Conservation (phyloP, 768 basidiomycete species). For the Suillus ampliporus region DNA sequence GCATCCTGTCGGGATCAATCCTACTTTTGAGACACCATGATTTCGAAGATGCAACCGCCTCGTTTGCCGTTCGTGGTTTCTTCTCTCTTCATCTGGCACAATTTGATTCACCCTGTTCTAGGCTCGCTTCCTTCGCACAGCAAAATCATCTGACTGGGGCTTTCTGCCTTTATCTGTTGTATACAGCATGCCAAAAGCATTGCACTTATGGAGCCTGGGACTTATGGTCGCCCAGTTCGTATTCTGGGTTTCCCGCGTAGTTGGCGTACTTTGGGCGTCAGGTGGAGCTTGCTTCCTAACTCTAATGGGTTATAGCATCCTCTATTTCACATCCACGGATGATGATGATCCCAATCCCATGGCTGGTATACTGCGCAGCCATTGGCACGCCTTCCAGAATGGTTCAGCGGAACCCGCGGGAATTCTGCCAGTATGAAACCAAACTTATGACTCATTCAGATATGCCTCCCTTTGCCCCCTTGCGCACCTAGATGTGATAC, state of each 20-base stretch:
- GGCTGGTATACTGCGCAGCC: not conserved
- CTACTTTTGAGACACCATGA: slow-evolving; percentile 12
- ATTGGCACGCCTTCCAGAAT: not conserved
- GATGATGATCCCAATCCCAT: not conserved
- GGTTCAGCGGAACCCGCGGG: not conserved
- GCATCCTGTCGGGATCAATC: slow-evolving; percentile 14
- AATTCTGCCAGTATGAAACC: not conserved
- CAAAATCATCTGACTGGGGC: slow-evolving; percentile 44
- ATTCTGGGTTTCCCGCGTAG: slow-evolving; percentile 10
- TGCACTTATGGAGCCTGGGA: slow-evolving; percentile 51
- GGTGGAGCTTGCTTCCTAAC: not conserved
- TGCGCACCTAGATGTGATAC: too few relatives aligned
- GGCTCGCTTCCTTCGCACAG: slow-evolving; percentile 27
- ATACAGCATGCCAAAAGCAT: slow-evolving; percentile 53
- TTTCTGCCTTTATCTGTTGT: slow-evolving; percentile 52
- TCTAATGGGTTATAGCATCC: not conserved
- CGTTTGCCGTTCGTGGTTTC: slow-evolving; percentile 45
- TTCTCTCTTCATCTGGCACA: too few relatives aligned
- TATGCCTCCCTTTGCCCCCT: too few relatives aligned
- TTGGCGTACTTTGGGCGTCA: slow-evolving; percentile 1
- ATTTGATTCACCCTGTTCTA: slow-evolving; percentile 11
- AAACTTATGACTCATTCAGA: too few relatives aligned
- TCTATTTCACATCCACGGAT: slow-evolving; percentile 3
- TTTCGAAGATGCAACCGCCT: slow-evolving; percentile 29
- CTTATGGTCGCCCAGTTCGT: slow-evolving; percentile 27